These are phyloP conservation scores for Climacium dendroides DNA, from an alignment of 225 moss, liverwort and hornwort species.

Conservation along the genomic window DNA sequence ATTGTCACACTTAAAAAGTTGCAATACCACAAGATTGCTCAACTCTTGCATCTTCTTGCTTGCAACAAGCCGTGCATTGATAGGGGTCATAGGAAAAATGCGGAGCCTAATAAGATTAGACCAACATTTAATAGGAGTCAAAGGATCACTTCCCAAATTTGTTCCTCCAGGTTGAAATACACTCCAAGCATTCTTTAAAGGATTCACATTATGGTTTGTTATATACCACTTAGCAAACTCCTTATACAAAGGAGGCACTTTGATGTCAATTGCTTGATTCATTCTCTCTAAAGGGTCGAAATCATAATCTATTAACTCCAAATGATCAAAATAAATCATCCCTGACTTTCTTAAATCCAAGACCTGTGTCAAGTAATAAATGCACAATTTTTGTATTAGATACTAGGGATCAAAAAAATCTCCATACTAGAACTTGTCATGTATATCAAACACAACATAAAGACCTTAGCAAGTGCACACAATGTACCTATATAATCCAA, in stretches of 20 bases:
- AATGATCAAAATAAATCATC: not conserved
- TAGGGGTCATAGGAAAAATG: not conserved
- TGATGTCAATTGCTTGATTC: too few species aligned
- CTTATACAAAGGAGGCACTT: not conserved
- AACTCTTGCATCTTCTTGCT: not conserved
- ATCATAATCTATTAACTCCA: not conserved
- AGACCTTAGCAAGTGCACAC: not conserved
- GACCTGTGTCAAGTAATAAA: not conserved
- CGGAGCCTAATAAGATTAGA: not conserved
- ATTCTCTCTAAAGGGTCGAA: too few species aligned
- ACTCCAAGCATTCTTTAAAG: not conserved
- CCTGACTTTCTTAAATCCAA: not conserved
- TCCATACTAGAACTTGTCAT: not conserved
- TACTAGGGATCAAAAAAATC: too few species aligned
- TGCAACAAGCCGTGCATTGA: not conserved
- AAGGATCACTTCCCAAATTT: not conserved
- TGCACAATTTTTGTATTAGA: rapidly evolving
- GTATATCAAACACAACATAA: not conserved
- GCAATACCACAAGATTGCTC: not conserved
- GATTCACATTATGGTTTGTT: not conserved
- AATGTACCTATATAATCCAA: rapidly evolving
- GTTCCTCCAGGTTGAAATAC: not conserved
- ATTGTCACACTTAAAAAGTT: not conserved
- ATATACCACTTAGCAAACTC: not conserved
- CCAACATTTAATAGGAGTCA: not conserved